Percentiles rank a stretch among this genome's conserved stretches.
phyloP scores from a whole-genome alignment of 163 green algal genomes.

The Smithsoniella earleae region DNA sequence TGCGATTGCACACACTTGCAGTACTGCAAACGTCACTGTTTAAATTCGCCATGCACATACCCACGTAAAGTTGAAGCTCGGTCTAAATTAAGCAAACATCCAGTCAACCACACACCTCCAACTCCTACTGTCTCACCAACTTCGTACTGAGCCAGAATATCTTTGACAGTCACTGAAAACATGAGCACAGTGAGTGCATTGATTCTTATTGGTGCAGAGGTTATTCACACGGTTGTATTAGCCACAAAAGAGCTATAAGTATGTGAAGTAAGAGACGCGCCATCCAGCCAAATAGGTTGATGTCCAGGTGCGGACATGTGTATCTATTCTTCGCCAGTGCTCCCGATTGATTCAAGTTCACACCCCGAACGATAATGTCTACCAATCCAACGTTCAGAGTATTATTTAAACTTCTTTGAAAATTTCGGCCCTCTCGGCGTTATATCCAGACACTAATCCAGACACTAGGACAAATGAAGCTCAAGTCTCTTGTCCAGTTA shows the following conservation, averaged over 20 bases:
- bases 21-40: not conserved
- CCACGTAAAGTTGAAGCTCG: not conserved
- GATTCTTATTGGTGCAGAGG: not conserved
- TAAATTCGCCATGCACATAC: not conserved
- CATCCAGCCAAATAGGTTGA: conserved; percentile 19
- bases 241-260: not conserved
- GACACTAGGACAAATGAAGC: not conserved
- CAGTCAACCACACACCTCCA: conserved; percentile 43
- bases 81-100: not conserved
- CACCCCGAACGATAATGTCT: too few relatives aligned
- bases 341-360: too few relatives aligned
- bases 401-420: not conserved
- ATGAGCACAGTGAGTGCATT: not conserved
- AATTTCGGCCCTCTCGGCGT: not conserved
- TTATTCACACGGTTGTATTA: not conserved
- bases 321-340: too few relatives aligned
- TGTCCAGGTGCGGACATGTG: not conserved
- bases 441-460: not conserved
- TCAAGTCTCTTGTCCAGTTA: not conserved
- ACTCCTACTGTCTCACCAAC: conserved; percentile 63
- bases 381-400: not conserved
- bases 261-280: not conserved
- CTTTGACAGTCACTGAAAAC: conserved; percentile 56
- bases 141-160: conserved; percentile 65
- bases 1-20: not conserved